Percentiles rank a stretch among this genome's conserved stretches.
phyloP scores from a whole-genome alignment of 768 basidiomycete genomes.

The Ramaria sp. region DNA sequence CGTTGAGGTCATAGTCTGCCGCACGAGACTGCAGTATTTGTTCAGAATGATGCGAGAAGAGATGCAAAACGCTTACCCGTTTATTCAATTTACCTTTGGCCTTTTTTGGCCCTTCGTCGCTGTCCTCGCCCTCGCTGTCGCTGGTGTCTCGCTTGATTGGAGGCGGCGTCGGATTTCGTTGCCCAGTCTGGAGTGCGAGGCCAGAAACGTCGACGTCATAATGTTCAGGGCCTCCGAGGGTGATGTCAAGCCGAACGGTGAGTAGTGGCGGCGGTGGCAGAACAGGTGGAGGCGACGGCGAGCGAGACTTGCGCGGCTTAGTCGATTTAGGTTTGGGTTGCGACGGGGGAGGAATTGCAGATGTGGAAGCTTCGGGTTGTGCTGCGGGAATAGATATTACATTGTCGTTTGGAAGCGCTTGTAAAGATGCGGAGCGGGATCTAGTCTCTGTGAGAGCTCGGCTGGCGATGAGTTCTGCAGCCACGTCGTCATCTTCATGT shows the following conservation, averaged over 20 bases:
- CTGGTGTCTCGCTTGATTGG: conserved; percentile 37
- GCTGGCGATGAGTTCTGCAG: not conserved
- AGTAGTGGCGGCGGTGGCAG: conserved; percentile 38
- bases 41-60: conserved; percentile 22
- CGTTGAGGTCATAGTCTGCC: conserved; percentile 82
- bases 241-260: conserved; percentile 61
- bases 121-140: conserved; percentile 45
- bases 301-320: conserved; percentile 32
- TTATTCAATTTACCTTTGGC: conserved; percentile 17
- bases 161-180: conserved; percentile 48
- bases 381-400: conserved; percentile 11
- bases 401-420: conserved; percentile 4
- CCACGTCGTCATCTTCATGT: not conserved
- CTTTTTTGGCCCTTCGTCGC: conserved; percentile 25
- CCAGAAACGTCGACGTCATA: conserved; percentile 61
- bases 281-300: conserved; percentile 46
- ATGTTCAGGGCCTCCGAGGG: conserved; percentile 59
- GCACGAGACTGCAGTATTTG: conserved; percentile 21
- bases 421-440: conserved; percentile 4
- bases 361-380: conserved; percentile 16
- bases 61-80: conserved; percentile 3
- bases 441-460: not conserved
- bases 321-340: conserved; percentile 42
- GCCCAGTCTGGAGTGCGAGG: conserved; percentile 53
- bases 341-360: conserved; percentile 16